Percentiles rank a stretch among this genome's conserved stretches.
Conservation (phyloP, 306 rosid species). For the Cucurbita ficifolia region DNA sequence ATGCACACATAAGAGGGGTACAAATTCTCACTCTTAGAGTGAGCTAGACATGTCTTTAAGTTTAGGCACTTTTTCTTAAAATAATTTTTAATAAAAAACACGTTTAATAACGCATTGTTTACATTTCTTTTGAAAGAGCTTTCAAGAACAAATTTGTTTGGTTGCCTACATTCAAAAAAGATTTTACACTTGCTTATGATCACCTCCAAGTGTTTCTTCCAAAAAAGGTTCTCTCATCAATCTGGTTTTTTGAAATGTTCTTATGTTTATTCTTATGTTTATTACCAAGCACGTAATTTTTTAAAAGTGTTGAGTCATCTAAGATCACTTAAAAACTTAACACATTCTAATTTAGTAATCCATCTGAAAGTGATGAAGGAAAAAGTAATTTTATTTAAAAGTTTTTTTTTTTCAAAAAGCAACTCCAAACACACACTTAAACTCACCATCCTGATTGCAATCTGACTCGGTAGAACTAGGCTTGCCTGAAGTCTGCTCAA, state of each 20-base stretch:
- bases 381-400: neutral
- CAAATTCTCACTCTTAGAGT: slow-evolving; percentile 8
- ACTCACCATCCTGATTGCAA: slow-evolving; percentile 55
- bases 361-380: neutral
- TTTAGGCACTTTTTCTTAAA: neutral
- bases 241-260: no score
- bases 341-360: neutral
- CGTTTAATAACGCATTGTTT: neutral
- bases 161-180: neutral
- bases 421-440: neutral
- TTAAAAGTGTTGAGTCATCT: neutral
- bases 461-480: slow-evolving; percentile 51
- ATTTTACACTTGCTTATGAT: neutral
- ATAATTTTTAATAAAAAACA: neutral
- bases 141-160: neutral
- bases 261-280: no score
- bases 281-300: no score
- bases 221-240: neutral
- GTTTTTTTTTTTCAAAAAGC: neutral
- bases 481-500: slow-evolving; percentile 47
- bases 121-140: neutral
- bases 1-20: slow-evolving; percentile 8
- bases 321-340: neutral
- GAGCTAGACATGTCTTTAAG: neutral
- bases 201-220: neutral